Evolutionary conservation across 192 early-diverging fungal genomes (phyloP), one percentile per base, ranked within the genome.

Genomic region (Coemansia sp.): DNA sequence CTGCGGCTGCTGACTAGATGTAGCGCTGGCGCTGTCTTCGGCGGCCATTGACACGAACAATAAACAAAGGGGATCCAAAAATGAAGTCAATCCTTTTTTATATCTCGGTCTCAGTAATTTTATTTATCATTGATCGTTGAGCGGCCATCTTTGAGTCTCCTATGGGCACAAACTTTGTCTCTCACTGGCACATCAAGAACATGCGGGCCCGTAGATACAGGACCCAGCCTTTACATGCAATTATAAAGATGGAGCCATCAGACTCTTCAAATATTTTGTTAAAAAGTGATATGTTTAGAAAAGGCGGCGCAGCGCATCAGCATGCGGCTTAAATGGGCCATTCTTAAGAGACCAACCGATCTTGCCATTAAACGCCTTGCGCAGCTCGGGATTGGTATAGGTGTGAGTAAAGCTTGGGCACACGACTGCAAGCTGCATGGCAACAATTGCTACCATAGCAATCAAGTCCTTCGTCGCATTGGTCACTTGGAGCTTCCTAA

Each of bases 21-120:
- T 20, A 36, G 53, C 25, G 20, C 6, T 22, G 1, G 59, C 41
- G 24, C 25, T 65, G 36, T 45, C 36, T 20, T 53, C 66, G 12
- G 46, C 62, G 27, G 67, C 68, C 68, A 70, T 70, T 31, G 58
- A 20, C 15, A 57, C n/a, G 43, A 49, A 36, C 32, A 12, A 66
- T 9, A 40, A 10, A 31, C n/a, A n/a, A n/a, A n/a, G n/a, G n/a
- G n/a, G n/a, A n/a, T n/a, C n/a, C n/a, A n/a, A n/a, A n/a, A n/a
- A n/a, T n/a, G n/a, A n/a, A n/a, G n/a, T n/a, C n/a, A n/a, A n/a
- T n/a, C n/a, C n/a, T n/a, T n/a, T n/a, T n/a, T n/a, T n/a, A n/a
- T n/a, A n/a, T n/a, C n/a, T n/a, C n/a, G n/a, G n/a, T n/a, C n/a
- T n/a, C n/a, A n/a, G n/a, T n/a, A n/a, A n/a, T n/a, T n/a, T n/a